Base-by-base conservation (phyloP, 2,329 filamentous ascomycete species). In the Aspergillus tanneri region DNA sequence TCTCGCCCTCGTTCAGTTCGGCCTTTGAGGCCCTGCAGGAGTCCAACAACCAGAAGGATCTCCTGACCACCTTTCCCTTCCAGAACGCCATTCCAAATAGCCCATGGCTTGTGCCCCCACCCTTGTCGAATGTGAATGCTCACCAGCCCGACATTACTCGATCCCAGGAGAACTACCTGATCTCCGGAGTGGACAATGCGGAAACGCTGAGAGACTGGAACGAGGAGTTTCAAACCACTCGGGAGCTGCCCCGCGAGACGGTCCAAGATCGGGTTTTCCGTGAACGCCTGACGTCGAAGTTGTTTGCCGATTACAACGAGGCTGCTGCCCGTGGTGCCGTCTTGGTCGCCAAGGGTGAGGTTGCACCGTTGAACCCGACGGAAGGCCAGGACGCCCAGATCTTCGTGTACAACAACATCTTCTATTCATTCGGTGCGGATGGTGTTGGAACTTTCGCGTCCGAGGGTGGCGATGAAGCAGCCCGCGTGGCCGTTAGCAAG, bases 371-470 rank as follows among this genome's bases (percentile, higher is more conserved):
- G 46, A 99, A 99, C 74, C 95, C 93, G 5, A 97, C 92, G 0
- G 93, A 99, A 73, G 85, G 80, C 55, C 83, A 81, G 58, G 92
- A 99, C 68, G 93, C 93, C 3, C 93, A 99, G 69, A 99, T 99
- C 57, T 99, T 96, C 64, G 92, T 99, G 19, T 96, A 97, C 77
- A 97, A 97, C 78, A 99, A 99, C 72, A 90, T 99, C 58, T 99
- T 99, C 77, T 99, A 96, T 77, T 97, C 93, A 0, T 97, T 96
- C 61, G 93, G 93, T 54, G 92, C 93, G 36, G 93, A 99, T 68
- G 95, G 93, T 43, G 93, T 97, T 37, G 92, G 93, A 35, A 99
- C 93, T 12, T 99, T 99, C 70, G 91, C 90, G 9, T 91, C 87
- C 3, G 93, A 99, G 73, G 93, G 93, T 57, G 93, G 93, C 16